Conservation (phyloP, 305 asterid species). For the Fraxinus baroniana region DNA sequence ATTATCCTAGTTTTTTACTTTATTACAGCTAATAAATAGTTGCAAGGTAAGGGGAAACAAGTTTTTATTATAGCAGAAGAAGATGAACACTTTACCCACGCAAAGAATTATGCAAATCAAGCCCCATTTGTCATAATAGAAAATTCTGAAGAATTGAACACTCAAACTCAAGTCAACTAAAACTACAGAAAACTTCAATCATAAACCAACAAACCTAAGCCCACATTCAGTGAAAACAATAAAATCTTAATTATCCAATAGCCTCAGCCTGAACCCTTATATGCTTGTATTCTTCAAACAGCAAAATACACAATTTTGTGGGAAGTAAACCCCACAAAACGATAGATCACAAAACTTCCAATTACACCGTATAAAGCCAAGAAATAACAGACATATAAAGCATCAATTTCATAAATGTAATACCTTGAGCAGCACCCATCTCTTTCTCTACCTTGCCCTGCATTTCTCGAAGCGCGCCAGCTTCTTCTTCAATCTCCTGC, state of each 20-base stretch:
- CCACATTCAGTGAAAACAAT: background rate
- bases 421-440: constrained; percentile 62
- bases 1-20: no score
- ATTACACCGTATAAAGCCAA: background rate
- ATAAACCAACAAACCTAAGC: background rate
- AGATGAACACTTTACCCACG: no score
- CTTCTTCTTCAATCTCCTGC: no score
- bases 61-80: no score
- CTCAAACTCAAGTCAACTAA: background rate
- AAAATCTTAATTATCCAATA: background rate
- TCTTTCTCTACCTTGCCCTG: constrained; percentile 75
- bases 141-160: background rate
- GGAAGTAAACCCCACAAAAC: background rate
- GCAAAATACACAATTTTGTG: background rate
- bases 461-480: constrained; percentile 77
- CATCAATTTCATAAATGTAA: constrained; percentile 3
- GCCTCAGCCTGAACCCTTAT: background rate
- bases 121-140: background rate
- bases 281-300: background rate
- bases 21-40: no score
- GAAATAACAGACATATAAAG: background rate
- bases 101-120: background rate
- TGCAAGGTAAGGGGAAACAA: no score
- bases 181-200: background rate
- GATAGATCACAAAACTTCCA: background rate